Evolutionary conservation across 1,284 basidiomycete species (phyloP).

Genomic region (Ustilago shanxiensis): DNA sequence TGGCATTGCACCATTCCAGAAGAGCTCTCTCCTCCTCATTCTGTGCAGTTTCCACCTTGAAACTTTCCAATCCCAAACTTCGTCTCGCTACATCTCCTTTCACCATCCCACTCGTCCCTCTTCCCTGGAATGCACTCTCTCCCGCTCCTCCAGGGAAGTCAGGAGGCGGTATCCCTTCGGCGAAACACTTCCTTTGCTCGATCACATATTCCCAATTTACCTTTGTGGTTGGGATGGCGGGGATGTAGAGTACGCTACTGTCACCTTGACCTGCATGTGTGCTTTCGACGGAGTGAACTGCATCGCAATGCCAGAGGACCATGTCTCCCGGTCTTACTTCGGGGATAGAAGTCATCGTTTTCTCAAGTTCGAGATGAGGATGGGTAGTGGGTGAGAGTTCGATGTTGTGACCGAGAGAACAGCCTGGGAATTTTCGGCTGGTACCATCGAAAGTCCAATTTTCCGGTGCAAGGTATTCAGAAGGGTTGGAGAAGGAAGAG

Average conservation of each 20-base stretch:
- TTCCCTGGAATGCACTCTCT: conserved; percentile 76
- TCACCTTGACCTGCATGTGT: conserved; percentile 76
- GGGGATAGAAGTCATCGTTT: conserved; percentile 78
- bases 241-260: conserved; percentile 84
- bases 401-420: conserved; percentile 76
- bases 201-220: conserved; percentile 78
- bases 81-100: conserved; percentile 6
- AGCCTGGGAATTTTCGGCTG: conserved; percentile 75
- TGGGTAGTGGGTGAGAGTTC: conserved; percentile 77
- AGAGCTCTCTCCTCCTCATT: conserved; percentile 20
- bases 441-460: conserved; percentile 75
- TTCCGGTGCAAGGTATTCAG: conserved; percentile 24
- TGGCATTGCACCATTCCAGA: conserved; percentile 47
- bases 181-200: conserved; percentile 76
- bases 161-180: conserved; percentile 76
- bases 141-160: conserved; percentile 83
- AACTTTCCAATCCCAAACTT: conserved; percentile 30
- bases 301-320: conserved; percentile 85
- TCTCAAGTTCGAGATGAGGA: conserved; percentile 78
- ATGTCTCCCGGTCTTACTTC: conserved; percentile 81
- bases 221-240: conserved; percentile 79
- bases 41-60: conserved; percentile 6
- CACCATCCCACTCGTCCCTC: conserved; percentile 70
- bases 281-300: conserved; percentile 80
- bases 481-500: background rate